Percentiles rank a stretch among this genome's conserved stretches.
These are phyloP conservation scores for Filobasidium uniguttulatum DNA, from an alignment of 1,284 basidiomycete species.

Conservation along the genomic window DNA sequence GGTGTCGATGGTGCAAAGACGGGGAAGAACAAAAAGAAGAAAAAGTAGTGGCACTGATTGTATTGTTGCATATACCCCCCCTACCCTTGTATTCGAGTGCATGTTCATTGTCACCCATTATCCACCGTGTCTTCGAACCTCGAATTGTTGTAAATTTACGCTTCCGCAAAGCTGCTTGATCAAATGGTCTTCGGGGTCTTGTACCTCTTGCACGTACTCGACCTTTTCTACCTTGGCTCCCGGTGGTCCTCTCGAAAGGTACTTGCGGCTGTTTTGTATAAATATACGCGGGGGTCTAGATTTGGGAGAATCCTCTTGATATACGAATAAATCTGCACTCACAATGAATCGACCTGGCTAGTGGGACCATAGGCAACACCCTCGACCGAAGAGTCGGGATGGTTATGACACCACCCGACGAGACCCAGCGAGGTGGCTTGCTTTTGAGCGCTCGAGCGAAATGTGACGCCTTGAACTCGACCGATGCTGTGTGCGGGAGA, in stretches of 20 bases:
- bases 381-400: constrained; percentile 29
- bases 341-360: constrained; percentile 29
- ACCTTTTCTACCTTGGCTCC: constrained; percentile 24
- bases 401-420: constrained; percentile 31
- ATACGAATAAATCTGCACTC: constrained; percentile 7
- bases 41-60: neutral
- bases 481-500: constrained; percentile 2
- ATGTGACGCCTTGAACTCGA: constrained; percentile 7
- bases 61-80: neutral
- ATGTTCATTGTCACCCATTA: too few species aligned
- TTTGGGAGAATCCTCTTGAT: neutral
- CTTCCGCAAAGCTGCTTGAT: constrained; percentile 18
- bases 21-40: neutral
- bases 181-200: constrained; percentile 20
- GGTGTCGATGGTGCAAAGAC: neutral
- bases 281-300: neutral
- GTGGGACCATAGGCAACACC: constrained; percentile 27
- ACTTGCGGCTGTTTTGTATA: constrained; percentile 18
- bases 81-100: neutral
- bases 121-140: neutral
- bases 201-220: constrained; percentile 21
- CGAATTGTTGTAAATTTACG: neutral
- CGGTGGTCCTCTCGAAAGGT: constrained; percentile 24
- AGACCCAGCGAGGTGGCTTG: constrained; percentile 24
- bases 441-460: constrained; percentile 9